Evolutionary conservation across 2,329 filamentous ascomycete genomes (phyloP).

Genomic region (Grosmannia clavigera): DNA sequence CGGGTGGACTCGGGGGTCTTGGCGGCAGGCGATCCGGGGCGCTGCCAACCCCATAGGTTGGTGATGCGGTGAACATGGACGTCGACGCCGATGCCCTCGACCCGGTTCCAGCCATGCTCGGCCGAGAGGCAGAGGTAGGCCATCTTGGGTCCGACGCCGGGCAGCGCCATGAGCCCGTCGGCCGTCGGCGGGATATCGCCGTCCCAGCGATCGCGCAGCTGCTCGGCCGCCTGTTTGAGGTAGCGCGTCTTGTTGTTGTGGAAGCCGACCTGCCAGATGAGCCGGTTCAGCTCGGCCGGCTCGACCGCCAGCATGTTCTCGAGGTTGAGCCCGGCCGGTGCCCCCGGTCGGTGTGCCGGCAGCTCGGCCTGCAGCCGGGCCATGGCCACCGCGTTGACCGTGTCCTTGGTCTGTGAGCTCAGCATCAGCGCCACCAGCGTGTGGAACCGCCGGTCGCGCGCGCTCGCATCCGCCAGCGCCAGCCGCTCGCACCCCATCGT

Average conservation of each 20-base stretch:
- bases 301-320: constrained; percentile 65
- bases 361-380: constrained; percentile 64
- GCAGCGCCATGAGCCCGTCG: constrained; percentile 61
- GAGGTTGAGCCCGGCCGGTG: constrained; percentile 49
- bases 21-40: constrained; percentile 27
- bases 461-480: constrained; percentile 38
- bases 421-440: constrained; percentile 83
- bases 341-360: constrained; percentile 33
- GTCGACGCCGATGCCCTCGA: constrained; percentile 78
- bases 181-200: constrained; percentile 74
- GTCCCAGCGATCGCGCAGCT: constrained; percentile 56
- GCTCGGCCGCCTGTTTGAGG: constrained; percentile 61
- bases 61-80: constrained; percentile 93
- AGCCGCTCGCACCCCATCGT: constrained; percentile 91
- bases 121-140: constrained; percentile 76
- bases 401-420: constrained; percentile 86
- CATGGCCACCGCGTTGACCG: constrained; percentile 77
- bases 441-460: constrained; percentile 60
- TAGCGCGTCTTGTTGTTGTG: constrained; percentile 84
- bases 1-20: constrained; percentile 74
- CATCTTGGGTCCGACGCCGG: constrained; percentile 92
- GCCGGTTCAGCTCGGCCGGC: constrained; percentile 50
- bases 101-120: constrained; percentile 43
- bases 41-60: constrained; percentile 85
- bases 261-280: constrained; percentile 80